Base-by-base conservation (phyloP, 768 basidiomycete species). In the Daedalea quercina region DNA sequence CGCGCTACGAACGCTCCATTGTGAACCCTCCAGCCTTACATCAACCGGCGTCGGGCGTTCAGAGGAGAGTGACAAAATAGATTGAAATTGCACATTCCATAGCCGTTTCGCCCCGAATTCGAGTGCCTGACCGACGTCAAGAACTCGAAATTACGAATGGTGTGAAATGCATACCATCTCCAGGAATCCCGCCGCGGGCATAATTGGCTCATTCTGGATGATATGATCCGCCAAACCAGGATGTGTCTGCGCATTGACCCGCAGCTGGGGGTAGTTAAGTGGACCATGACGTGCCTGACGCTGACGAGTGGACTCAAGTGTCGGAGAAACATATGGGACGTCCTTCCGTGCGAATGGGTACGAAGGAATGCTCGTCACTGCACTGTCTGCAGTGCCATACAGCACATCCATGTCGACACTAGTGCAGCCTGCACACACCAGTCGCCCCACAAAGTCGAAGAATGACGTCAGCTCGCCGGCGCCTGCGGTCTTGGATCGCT, bases 121-220 rank as follows among this genome's bases (percentile, higher is more conserved):
- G 9, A 74, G 54, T 1, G 67, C 70, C 73, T 73, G 25, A 34
- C n/a, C 28, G 28, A 31, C 4, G 28, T 31, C 11, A 4, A 6
- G 28, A 31, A 31, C 28, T 11, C 11, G 22, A 25, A 28, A 53
- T 50, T 23, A 60, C 24, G 17, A 55, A 48, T 1, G 66, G 34
- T 24, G 8, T 28, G 25, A 40, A 25, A 25, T 19, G 40, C 37
- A 9, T 19, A 74, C 73, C 70, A 74, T 73, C 50, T 68, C 65
- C 1, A 73, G 57, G 46, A 61, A 77, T 20, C 73, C 76, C 15
- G 75, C 68, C 12, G 74, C 75, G 7, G 76, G 74, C 69, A 76
- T 70, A 22, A 77, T 75, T 0, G 73, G 66, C 20, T 76, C 73
- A 1, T 70, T 70, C 23, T 69, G 67, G 37, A 78, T 73, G 17